These are phyloP conservation scores for Ceratobasidium sp. DNA, from an alignment of 1,284 basidiomycete genomes.

Conservation along the genomic window DNA sequence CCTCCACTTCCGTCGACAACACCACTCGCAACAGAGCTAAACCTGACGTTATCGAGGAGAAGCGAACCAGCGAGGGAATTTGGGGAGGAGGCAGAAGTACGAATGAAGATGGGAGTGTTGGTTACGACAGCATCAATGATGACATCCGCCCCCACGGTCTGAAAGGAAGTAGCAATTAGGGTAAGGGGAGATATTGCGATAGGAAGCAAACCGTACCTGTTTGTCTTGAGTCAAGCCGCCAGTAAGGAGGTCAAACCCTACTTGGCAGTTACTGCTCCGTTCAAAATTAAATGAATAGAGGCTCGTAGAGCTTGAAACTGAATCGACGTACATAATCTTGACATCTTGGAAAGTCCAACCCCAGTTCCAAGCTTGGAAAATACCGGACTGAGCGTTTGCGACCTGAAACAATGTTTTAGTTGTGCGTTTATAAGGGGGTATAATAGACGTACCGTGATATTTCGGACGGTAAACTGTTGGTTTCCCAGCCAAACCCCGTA, in stretches of 20 bases:
- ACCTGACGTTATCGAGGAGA: constrained; percentile 57
- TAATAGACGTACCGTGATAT: constrained; percentile 58
- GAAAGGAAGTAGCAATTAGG: background rate
- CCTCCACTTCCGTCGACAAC: constrained; percentile 66
- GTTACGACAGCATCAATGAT: constrained; percentile 71
- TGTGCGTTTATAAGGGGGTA: too few relatives aligned
- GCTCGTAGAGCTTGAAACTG: too few relatives aligned
- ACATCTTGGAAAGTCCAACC: constrained; percentile 74
- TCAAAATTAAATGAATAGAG: too few relatives aligned
- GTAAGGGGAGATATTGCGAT: constrained; percentile 44
- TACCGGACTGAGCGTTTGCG: constrained; percentile 67
- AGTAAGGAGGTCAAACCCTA: constrained; percentile 66
- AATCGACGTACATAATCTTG: constrained; percentile 69
- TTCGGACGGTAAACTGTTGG: constrained; percentile 74
- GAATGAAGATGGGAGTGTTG: constrained; percentile 59
- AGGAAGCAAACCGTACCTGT: constrained; percentile 58
- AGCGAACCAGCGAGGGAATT: constrained; percentile 66
- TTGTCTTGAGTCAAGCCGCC: constrained; percentile 60
- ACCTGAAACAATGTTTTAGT: constrained; percentile 57
- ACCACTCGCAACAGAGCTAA: constrained; percentile 50
- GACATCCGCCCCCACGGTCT: constrained; percentile 69
- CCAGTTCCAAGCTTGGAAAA: constrained; percentile 53
- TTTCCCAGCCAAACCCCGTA: constrained; percentile 77
- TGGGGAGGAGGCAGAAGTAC: constrained; percentile 65
- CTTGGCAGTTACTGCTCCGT: constrained; percentile 33